Evolutionary conservation across 345 rosid genomes (phyloP).

Genomic region (Citrus mangshanensis): DNA sequence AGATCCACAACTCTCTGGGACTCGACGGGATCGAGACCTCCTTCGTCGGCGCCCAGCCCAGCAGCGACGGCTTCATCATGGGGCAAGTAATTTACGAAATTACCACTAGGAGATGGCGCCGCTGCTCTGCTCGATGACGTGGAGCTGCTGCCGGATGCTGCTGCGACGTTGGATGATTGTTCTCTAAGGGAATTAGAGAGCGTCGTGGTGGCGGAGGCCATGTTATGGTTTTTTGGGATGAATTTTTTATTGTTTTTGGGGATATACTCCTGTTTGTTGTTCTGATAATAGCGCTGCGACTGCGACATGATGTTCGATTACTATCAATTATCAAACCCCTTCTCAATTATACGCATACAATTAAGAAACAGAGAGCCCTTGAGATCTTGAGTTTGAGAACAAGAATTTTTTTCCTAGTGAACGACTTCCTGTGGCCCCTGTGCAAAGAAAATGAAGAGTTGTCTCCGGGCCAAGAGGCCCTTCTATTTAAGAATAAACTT

Average conservation of each 20-base stretch:
- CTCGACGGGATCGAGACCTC: conserved; percentile 87
- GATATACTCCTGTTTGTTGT: conserved; percentile 27
- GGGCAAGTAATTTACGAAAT: conserved; percentile 80
- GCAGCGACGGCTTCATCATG: conserved; percentile 95
- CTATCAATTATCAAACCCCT: not conserved
- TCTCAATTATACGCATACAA: too few species aligned
- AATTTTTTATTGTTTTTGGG: conserved; percentile 43
- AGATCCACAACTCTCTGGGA: conserved; percentile 96
- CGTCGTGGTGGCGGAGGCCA: conserved; percentile 20
- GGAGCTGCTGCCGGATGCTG: conserved; percentile 14
- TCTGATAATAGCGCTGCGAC: conserved; percentile 25
- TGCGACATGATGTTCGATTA: conserved; percentile 44
- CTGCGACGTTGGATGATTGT: conserved; percentile 35
- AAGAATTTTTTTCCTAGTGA: too few species aligned
- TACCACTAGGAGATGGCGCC: conserved; percentile 37
- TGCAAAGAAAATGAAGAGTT: too few species aligned
- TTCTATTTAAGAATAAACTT: too few species aligned
- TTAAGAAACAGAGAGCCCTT: not conserved
- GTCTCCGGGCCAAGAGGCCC: too few species aligned
- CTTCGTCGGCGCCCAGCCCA: conserved; percentile 70
- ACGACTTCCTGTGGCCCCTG: too few species aligned
- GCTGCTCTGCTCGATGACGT: conserved; percentile 19
- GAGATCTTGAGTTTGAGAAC: too few species aligned
- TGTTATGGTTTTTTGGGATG: conserved; percentile 42
- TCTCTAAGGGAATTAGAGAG: conserved; percentile 66